A percentile compares a stretch with the other conserved stretches of the same genome.
phyloP scores from a whole-genome alignment of 2,329 filamentous ascomycete genomes.

The Tricladium varicosporioides region DNA sequence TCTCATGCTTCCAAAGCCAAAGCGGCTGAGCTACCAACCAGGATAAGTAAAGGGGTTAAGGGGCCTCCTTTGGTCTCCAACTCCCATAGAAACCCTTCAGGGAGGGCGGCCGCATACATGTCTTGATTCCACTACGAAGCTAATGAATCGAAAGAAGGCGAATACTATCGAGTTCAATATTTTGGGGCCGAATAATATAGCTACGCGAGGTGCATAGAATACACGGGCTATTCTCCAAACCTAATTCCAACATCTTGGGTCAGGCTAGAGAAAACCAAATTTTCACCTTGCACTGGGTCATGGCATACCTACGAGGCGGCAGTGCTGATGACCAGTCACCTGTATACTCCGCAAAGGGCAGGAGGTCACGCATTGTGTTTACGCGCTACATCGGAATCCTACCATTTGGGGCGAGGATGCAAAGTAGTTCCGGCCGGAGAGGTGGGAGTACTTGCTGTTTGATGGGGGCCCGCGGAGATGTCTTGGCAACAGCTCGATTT shows the following conservation, averaged over 20 bases:
- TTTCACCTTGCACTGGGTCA: neutral
- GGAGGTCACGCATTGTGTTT: neutral
- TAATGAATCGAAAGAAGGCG: neutral
- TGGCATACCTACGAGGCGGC: neutral
- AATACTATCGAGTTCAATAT: neutral
- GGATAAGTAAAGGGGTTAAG: neutral
- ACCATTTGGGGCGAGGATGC: neutral
- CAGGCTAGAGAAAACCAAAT: neutral
- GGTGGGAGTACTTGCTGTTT: neutral
- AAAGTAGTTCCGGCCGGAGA: neutral
- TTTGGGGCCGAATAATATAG: neutral
- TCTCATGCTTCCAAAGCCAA: neutral
- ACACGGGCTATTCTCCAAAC: neutral
- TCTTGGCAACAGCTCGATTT: neutral
- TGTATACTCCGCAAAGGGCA: neutral
- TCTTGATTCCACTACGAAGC: neutral
- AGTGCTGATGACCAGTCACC: neutral
- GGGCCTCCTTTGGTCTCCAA: neutral
- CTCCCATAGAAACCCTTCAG: neutral
- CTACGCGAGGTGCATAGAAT: neutral
- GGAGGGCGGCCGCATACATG: neutral
- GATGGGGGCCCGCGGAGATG: neutral
- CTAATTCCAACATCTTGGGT: neutral
- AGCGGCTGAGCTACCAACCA: neutral
- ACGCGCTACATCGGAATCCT: neutral